phyloP scores from a whole-genome alignment of 2,329 filamentous ascomycete genomes.

The Parafenestella ontariensis region DNA sequence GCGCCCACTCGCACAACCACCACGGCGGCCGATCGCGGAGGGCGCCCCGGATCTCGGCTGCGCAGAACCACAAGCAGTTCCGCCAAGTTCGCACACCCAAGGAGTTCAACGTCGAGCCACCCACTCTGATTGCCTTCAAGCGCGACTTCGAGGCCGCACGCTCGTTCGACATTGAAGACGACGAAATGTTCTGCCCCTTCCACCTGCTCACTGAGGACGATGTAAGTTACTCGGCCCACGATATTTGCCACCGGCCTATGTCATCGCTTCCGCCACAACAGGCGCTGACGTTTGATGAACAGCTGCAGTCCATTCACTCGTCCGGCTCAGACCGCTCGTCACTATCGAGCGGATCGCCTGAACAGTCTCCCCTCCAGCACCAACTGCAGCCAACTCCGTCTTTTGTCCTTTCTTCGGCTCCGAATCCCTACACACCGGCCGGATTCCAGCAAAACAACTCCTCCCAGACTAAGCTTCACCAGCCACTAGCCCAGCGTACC shows the following conservation, averaged over 20 bases:
- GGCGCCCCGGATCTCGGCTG: slow-evolving; percentile 78
- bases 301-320: slow-evolving; percentile 92
- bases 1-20: slow-evolving; percentile 73
- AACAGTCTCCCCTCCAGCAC: slow-evolving; percentile 88
- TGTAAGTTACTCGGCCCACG: slow-evolving; percentile 62
- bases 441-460: slow-evolving; percentile 63
- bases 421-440: slow-evolving; percentile 64
- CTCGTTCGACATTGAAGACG: slow-evolving; percentile 95
- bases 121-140: slow-evolving; percentile 78
- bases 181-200: slow-evolving; percentile 90
- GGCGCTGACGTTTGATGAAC: slow-evolving; percentile 47
- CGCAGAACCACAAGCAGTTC: slow-evolving; percentile 89
- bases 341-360: slow-evolving; percentile 90
- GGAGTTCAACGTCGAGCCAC: slow-evolving; percentile 77
- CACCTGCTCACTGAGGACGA: slow-evolving; percentile 90
- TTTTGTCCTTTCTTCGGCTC: slow-evolving; percentile 72
- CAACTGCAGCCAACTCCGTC: slow-evolving; percentile 74
- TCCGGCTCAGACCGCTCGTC: slow-evolving; percentile 91
- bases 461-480: slow-evolving; percentile 81
- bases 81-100: slow-evolving; percentile 85
- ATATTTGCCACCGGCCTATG: slow-evolving; percentile 32
- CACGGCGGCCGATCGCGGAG: slow-evolving; percentile 86
- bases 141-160: slow-evolving; percentile 88
- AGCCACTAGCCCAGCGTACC: slow-evolving; percentile 85
- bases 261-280: slow-evolving; percentile 28